Conservation (phyloP, 2,329 filamentous ascomycete genomes). For the Aureobasidium sp. region DNA sequence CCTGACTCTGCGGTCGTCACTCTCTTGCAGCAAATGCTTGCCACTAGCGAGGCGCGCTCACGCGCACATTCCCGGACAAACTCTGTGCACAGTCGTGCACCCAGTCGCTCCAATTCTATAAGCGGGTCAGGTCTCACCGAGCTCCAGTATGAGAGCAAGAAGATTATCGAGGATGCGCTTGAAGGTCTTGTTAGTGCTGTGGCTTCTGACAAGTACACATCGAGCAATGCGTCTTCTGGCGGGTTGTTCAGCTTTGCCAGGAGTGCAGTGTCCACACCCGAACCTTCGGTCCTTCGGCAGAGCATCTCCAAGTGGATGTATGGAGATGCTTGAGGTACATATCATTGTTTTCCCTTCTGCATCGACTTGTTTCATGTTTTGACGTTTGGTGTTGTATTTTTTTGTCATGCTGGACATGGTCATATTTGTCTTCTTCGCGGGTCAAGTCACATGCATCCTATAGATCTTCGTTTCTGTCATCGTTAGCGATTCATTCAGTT, state of each 20-base stretch:
- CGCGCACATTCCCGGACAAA: neutral
- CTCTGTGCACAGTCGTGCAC: constrained; percentile 7
- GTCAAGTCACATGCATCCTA: neutral
- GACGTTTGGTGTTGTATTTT: neutral
- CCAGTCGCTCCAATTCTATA: constrained; percentile 8
- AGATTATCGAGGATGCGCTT: constrained; percentile 14
- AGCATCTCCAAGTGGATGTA: constrained; percentile 16
- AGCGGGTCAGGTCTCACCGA: constrained; percentile 8
- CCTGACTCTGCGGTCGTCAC: constrained; percentile 10
- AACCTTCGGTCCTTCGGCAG: constrained; percentile 11
- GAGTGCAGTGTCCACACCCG: neutral
- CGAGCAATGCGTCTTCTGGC: neutral
- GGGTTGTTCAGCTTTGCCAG: constrained; percentile 4
- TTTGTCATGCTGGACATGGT: neutral
- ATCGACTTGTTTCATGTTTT: neutral
- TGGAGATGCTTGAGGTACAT: constrained; percentile 8
- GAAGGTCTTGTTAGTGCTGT: constrained; percentile 12
- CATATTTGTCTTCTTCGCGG: neutral
- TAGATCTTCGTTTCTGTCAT: neutral
- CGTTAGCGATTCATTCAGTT: neutral
- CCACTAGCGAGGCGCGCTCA: constrained; percentile 4
- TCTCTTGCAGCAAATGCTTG: constrained; percentile 11
- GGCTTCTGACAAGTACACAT: constrained; percentile 4
- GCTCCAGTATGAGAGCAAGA: constrained; percentile 14
- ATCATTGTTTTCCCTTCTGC: neutral